Conservation (phyloP, 768 basidiomycete species). For the Saitozyma sp. region DNA sequence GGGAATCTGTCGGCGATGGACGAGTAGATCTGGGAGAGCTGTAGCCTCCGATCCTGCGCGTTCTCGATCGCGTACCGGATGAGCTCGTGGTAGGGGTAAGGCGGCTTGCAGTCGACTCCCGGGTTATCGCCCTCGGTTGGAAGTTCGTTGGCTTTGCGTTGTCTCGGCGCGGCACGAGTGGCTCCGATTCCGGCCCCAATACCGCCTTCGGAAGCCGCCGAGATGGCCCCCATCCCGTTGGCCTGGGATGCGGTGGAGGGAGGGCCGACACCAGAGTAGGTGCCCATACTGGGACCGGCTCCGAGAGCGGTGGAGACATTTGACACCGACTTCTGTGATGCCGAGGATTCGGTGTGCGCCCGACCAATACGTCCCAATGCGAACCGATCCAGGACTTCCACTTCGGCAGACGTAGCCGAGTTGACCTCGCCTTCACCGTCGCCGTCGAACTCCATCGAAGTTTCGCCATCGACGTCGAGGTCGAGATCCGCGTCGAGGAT, state of each 20-base stretch:
- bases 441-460: slow-evolving; percentile 7
- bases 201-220: too few species aligned
- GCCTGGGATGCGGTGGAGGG: slow-evolving; percentile 2
- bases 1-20: slow-evolving; percentile 44
- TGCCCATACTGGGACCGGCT: not conserved
- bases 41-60: slow-evolving; percentile 32
- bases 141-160: slow-evolving; percentile 36
- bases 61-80: slow-evolving; percentile 42
- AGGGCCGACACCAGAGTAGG: not conserved
- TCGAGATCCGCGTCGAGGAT: slow-evolving; percentile 12
- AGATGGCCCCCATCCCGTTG: not conserved
- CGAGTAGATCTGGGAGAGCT: slow-evolving; percentile 39
- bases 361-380: not conserved
- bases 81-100: slow-evolving; percentile 46
- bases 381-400: not conserved
- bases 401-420: slow-evolving; percentile 1
- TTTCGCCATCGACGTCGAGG: slow-evolving; percentile 17
- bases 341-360: not conserved
- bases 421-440: slow-evolving; percentile 19
- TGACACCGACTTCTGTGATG: slow-evolving; percentile 9
- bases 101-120: slow-evolving; percentile 45
- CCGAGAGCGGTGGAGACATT: slow-evolving; percentile 8
- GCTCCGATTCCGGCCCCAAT: not conserved
- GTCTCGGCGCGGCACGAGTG: slow-evolving; percentile 1
- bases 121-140: slow-evolving; percentile 38